Evolutionary conservation across 139 green algal species (phyloP), one percentile per base, ranked within the genome.

Genomic region (Picochlorum sp.): DNA sequence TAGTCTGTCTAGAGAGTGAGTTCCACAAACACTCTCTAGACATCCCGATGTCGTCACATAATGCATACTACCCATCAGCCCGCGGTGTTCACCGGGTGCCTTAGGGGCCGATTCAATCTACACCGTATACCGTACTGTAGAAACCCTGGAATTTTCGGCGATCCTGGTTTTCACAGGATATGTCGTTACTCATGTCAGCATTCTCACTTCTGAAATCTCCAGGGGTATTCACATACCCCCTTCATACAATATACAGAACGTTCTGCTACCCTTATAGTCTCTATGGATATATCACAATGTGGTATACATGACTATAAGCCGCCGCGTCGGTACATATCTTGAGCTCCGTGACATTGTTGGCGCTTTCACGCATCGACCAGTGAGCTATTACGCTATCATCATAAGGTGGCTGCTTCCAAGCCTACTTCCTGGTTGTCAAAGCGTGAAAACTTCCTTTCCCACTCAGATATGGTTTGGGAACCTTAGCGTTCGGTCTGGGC

Each of bases 341-440:
- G 45, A 83, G 74, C 76, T 73, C 77, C 80, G 74, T 74, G 80
- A 78, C 68, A 88, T 87, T 79, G 79, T 84, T 30, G 73, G 73
- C 54, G 62, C 72, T 73, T 32, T 58, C 62, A 46, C 51, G 30
- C 73, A 65, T 87, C 66, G 78, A 81, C 80, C 67, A 80, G 74
- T 85, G 78, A 86, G 79, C 74, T 86, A 69, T 85, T 86, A 86
- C 78, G 75, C 80, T 76, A 68, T 85, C 74, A 79, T 84, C 62
- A 82, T 78, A 83, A 65, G 74, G 74, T 85, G 79, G 74, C 78
- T 83, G 74, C 78, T 83, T 85, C 78, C 59, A 85, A 83, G 79
- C 73, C 77, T 56, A 86, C 78, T 62, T 80, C 56, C 74, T 82
- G 60, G 74, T 74, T 86, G 78, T 85, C 66, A 68, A 51, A 46